Evolutionary conservation across 2,329 filamentous ascomycete genomes (phyloP), one percentile per base, ranked within the genome.

Genomic region (Penicillium paneum): DNA sequence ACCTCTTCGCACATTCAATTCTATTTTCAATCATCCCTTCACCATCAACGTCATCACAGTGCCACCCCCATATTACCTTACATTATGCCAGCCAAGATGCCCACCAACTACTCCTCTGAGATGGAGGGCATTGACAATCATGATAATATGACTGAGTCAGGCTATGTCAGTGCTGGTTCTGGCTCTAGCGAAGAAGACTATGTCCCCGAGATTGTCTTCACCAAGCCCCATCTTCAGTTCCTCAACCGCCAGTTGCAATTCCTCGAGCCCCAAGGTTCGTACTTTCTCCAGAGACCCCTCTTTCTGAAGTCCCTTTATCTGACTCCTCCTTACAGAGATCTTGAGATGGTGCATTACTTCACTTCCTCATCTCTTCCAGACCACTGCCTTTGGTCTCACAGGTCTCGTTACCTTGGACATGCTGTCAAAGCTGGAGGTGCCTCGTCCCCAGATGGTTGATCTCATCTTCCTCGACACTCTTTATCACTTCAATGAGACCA

Each of bases 261-360:
- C 69, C 89, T 97, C 74, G 85, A 92, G 70, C 90, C 94, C 58
- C 81, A 93, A 76, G 82, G 82, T 84, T 70, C 63, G 76, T 71
- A 46, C 29, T 39, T 39, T 47, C 24, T 43, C 26, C 36, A 44
- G 41, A 44, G 45, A 52, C 45, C 44, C 34, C 32, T 46, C 44
- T 57, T 58, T 31, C 28, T 43, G 17, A 39, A 46, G 35, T 19
- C 35, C 42, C 46, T 49, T 47, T 21, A 31, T 54, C 57, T 64
- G 50, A 62, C 52, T 56, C 51, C 54, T 59, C 50, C 19, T 48
- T 64, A 44, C 52, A 82, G 93, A 97, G 62, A 88, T 97, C 66
- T 83, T 99, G 57, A 88, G 86, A 76, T 97, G 96, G 89, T 91
- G 88, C 81, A 89, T 93, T 71, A 87, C 89, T 65, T 88, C 93